Evolutionary conservation across 306 rosid genomes (phyloP).

Genomic region (Cucurbita argyrosperma): DNA sequence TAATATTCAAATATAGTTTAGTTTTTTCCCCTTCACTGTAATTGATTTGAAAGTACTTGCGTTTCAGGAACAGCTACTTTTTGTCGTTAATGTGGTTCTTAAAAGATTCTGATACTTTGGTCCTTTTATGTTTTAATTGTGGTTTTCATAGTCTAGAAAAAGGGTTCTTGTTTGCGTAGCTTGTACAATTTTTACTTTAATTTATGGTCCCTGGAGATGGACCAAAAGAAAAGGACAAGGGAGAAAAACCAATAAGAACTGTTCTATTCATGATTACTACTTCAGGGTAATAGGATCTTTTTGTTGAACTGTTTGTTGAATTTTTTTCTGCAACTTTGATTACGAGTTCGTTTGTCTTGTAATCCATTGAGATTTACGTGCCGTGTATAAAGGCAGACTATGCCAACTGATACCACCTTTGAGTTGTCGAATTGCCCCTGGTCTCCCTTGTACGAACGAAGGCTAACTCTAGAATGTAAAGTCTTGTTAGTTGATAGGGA

Average conservation of each 20-base stretch:
- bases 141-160: background rate
- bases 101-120: background rate
- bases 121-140: background rate
- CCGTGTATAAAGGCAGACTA: background rate
- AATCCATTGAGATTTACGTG: background rate
- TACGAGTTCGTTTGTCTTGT: background rate
- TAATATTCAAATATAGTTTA: background rate
- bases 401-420: background rate
- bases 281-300: background rate
- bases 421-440: background rate
- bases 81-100: background rate
- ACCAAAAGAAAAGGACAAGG: background rate
- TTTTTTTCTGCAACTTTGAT: background rate
- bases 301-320: background rate
- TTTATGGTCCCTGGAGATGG: background rate
- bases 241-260: background rate
- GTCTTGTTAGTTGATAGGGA: background rate
- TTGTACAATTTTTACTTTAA: constrained; percentile 1
- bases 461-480: background rate
- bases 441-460: background rate
- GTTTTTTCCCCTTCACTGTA: background rate
- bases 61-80: background rate
- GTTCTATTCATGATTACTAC: background rate
- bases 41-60: constrained; percentile 4
- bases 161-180: background rate